These are phyloP conservation scores for Suhomyces xylopsoci DNA, from an alignment of 805 yeast species.

Conservation along the genomic window DNA sequence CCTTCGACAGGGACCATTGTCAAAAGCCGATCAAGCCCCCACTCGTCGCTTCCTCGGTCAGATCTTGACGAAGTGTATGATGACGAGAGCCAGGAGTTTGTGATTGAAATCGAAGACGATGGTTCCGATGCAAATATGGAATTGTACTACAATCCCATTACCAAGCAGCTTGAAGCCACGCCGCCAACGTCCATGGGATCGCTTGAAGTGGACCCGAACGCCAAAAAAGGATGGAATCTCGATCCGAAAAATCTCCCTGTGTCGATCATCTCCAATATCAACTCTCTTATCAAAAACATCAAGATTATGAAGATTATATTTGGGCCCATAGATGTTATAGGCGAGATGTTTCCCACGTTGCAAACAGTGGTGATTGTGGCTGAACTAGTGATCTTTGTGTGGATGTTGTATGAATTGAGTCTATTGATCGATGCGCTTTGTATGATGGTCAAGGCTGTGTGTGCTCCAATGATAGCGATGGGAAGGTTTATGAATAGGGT, in stretches of 20 bases:
- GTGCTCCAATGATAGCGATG: slow-evolving; percentile 47
- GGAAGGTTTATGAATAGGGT: slow-evolving; percentile 43
- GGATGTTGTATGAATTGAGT: slow-evolving; percentile 42
- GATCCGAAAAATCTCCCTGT: slow-evolving; percentile 10
- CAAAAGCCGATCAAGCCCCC: background rate
- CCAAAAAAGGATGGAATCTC: background rate
- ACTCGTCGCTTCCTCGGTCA: slow-evolving; percentile 4
- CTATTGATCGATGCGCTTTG: slow-evolving; percentile 42
- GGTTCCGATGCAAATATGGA: slow-evolving; percentile 25
- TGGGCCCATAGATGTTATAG: slow-evolving; percentile 40
- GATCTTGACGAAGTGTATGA: background rate
- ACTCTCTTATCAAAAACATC: slow-evolving; percentile 31
- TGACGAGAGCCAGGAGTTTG: slow-evolving; percentile 20
- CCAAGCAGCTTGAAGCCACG: slow-evolving; percentile 28
- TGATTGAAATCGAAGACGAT: slow-evolving; percentile 27
- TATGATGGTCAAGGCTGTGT: slow-evolving; percentile 43
- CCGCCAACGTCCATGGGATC: slow-evolving; percentile 18
- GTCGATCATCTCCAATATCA: slow-evolving; percentile 29
- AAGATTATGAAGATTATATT: slow-evolving; percentile 35
- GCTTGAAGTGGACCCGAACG: background rate
- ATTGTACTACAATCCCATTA: slow-evolving; percentile 29
- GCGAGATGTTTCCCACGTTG: slow-evolving; percentile 32
- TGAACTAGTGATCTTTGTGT: slow-evolving; percentile 37
- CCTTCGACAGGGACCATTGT: background rate
- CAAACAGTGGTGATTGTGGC: slow-evolving; percentile 40